Evolutionary conservation across 1,139 yeast species (phyloP).

Genomic region (Magnusiomyces suaveolens): DNA sequence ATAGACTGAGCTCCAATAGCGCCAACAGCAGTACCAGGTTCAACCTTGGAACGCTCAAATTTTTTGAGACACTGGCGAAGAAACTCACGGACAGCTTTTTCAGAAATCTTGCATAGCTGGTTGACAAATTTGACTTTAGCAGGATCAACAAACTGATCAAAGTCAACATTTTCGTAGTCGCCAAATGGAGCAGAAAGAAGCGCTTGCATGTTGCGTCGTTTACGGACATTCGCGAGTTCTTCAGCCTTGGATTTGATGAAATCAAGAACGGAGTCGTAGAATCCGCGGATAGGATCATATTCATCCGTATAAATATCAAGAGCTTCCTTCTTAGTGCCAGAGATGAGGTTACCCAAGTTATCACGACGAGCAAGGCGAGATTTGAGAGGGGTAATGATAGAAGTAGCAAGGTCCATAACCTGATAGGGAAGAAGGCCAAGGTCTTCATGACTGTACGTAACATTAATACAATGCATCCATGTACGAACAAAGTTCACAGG

Average conservation of each 20-base stretch:
- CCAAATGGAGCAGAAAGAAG: slow-evolving; percentile 38
- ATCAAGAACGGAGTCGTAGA: slow-evolving; percentile 62
- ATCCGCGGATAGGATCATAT: slow-evolving; percentile 75
- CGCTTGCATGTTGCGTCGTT: slow-evolving; percentile 41
- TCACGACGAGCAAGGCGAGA: slow-evolving; percentile 53
- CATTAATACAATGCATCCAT: slow-evolving; percentile 84
- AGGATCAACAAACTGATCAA: slow-evolving; percentile 36
- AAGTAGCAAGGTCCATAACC: slow-evolving; percentile 47
- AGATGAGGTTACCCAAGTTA: slow-evolving; percentile 54
- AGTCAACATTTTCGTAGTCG: slow-evolving; percentile 36
- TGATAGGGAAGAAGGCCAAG: slow-evolving; percentile 62
- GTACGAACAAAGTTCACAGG: slow-evolving; percentile 91
- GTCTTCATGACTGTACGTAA: slow-evolving; percentile 53
- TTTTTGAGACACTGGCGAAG: slow-evolving; percentile 69
- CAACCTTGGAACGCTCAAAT: slow-evolving; percentile 85
- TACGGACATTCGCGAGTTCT: slow-evolving; percentile 49
- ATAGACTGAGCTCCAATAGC: slow-evolving; percentile 98
- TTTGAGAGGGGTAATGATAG: slow-evolving; percentile 54
- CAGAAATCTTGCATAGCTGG: slow-evolving; percentile 67
- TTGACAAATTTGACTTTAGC: slow-evolving; percentile 44
- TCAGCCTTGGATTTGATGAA: slow-evolving; percentile 51
- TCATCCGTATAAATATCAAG: slow-evolving; percentile 50
- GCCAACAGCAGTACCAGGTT: slow-evolving; percentile 99
- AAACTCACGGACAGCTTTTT: slow-evolving; percentile 52
- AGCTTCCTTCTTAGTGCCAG: slow-evolving; percentile 31